Evolutionary conservation across 306 rosid species (phyloP).

Genomic region (Corylus heterophylla): DNA sequence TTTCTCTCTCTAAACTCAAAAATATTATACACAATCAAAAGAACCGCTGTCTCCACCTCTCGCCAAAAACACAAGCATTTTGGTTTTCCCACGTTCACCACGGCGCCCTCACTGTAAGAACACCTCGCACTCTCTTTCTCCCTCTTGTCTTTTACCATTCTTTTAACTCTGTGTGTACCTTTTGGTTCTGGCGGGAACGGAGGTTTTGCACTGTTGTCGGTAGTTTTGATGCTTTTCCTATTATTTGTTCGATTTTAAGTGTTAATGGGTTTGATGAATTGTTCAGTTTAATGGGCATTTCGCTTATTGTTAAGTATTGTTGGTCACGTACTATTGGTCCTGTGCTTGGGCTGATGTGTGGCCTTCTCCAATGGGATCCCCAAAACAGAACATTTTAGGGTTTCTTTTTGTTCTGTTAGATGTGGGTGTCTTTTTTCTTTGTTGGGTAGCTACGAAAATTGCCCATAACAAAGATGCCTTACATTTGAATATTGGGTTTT

Average conservation of each 20-base stretch:
- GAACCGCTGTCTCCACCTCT: constrained; percentile 4
- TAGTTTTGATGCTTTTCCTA: not conserved
- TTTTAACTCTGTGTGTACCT: not conserved
- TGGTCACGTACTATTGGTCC: not conserved
- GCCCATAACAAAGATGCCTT: not conserved
- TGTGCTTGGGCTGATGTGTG: not conserved
- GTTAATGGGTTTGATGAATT: not conserved
- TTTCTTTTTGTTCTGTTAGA: constrained; percentile 1
- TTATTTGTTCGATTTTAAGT: not conserved
- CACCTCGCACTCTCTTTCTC: not conserved
- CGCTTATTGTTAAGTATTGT: not conserved
- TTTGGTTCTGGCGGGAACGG: constrained; percentile 19
- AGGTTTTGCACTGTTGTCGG: constrained; percentile 3
- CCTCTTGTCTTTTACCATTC: not conserved
- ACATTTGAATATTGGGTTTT: not conserved
- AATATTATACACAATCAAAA: not conserved
- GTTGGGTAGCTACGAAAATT: not conserved
- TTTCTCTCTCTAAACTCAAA: not conserved
- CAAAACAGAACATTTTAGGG: constrained; percentile 5
- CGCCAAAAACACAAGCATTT: not conserved
- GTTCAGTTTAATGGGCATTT: constrained; percentile 3
- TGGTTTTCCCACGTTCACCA: not conserved
- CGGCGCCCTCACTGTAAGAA: not conserved
- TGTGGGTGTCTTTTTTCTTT: not conserved
- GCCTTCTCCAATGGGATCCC: not conserved